Evolutionary conservation across 371 early-diverging fungal genomes (phyloP), one percentile per base, ranked within the genome.

Genomic region (Furculomyces boomerangus): DNA sequence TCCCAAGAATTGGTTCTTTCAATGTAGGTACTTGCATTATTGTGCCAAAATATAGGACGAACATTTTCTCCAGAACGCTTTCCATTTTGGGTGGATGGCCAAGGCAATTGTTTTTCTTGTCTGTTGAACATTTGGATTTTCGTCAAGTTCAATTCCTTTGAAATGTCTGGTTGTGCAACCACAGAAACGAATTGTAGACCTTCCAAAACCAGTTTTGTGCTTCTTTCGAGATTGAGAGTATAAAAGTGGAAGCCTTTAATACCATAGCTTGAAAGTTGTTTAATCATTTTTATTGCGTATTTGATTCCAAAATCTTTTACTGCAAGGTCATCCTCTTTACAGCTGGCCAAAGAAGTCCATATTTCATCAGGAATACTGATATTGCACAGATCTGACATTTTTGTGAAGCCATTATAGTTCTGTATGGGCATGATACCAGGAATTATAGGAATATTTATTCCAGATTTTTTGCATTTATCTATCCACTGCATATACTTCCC

Each of bases 11-110:
- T 90, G 2, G 97, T 97, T 53, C 94, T 84, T 51, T 79, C 69
- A 57, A 94, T 82, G 71, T 97, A 94, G 62, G 85, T 86, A 60
- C 84, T 80, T 48, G 86, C 76, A 39, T 93, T 81, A 71, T 97
- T 92, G 71, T 83, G 84, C 95, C 97, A 94, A 66, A 94, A 96
- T 59, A 94, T 93, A 20, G 97, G 97, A 22, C 94, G 88, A 39
- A 96, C 93, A 55, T 77, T 88, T 70, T 96, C 94, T 64, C 87
- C 86, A 39, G 82, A 81, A 41, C 93, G 84, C 64, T 88, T 90
- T 60, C 78, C 72, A 28, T 77, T 77, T 53, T 84, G 72, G 31
- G 82, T 81, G 64, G 90, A 91, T 59, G 80, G 84, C 94, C 94
- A 94, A 28, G 94, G 94, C 57, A 93, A 66, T 20, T 90, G 89